Evolutionary conservation across 1,139 yeast genomes (phyloP), one percentile per base, ranked within the genome.

Genomic region (Blastobotrys buckinghamii): DNA sequence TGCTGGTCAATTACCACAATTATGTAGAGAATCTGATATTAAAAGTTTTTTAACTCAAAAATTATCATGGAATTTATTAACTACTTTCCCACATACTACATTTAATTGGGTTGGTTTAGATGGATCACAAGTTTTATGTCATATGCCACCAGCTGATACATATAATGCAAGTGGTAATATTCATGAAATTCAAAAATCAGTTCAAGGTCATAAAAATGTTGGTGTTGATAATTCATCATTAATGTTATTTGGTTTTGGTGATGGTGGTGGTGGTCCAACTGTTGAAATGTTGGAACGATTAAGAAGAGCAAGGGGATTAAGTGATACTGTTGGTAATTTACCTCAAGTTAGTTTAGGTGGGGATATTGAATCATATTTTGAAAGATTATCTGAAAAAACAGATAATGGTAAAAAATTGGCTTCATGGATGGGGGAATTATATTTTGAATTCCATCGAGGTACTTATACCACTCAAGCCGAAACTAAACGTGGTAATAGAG

Each of bases 221-320:
- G 81, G 89, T 50, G 80, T 82, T 58, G 89, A 82, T 47, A 90
- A 87, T 49, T 50, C 58, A 17, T 90, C 95, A 0, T 72, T 92
- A 60, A 71, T 90, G 62, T 73, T 89, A 49, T 92, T 80, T 61
- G 98, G 98, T 38, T 81, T 82, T 60, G 98, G 98, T 61, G 98
- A 92, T 63, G 98, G 98, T 58, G 98, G 98, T 53, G 97, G 97
- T 57, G 98, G 98, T 6, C 97, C 97, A 38, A 82, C 88, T 6
- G 84, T 84, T 43, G 95, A 85, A 59, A 89, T 89, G 96, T 62
- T 92, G 55, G 97, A 90, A 63, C 88, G 88, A 64, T 73, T 92
- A 61, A 80, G 97, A 64, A 81, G 97, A 59, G 84, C 90, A 62
- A 77, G 97, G 61, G 97, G 97, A 20, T 70, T 89, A 53, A 77